These are phyloP conservation scores for Alternaria infectoria DNA, from an alignment of 2,329 filamentous ascomycete genomes.

Conservation along the genomic window DNA sequence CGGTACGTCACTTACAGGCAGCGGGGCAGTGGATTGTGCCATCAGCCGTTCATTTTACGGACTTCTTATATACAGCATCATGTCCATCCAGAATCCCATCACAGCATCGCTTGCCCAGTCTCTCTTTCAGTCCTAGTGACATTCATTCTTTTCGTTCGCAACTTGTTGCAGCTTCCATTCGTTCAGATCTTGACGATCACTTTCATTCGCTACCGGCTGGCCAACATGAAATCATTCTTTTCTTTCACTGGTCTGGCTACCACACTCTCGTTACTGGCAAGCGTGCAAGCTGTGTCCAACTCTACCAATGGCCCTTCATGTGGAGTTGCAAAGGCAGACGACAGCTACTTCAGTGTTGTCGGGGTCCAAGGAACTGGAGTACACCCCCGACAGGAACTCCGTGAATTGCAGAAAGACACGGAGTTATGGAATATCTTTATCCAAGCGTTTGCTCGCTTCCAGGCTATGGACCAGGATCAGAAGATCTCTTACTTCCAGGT, in stretches of 20 bases:
- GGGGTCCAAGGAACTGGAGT: slow-evolving; percentile 41
- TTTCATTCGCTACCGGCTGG: slow-evolving; percentile 37
- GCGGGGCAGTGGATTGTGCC: slow-evolving; percentile 19
- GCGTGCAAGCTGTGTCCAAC: slow-evolving; percentile 22
- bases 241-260: slow-evolving; percentile 21
- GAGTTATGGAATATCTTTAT: slow-evolving; percentile 43
- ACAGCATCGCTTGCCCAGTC: slow-evolving; percentile 12
- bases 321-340: slow-evolving; percentile 22
- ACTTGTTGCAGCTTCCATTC: slow-evolving; percentile 25
- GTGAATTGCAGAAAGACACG: slow-evolving; percentile 39
- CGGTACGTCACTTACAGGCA: slow-evolving; percentile 17
- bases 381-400: slow-evolving; percentile 34
- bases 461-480: slow-evolving; percentile 40
- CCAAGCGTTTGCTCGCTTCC: slow-evolving; percentile 38
- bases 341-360: slow-evolving; percentile 41
- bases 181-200: slow-evolving; percentile 28
- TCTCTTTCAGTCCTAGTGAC: slow-evolving; percentile 33
- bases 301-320: slow-evolving; percentile 31
- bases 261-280: slow-evolving; percentile 25
- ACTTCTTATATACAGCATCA: not conserved
- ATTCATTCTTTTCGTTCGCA: slow-evolving; percentile 28
- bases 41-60: slow-evolving; percentile 15
- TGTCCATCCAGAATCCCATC: not conserved
- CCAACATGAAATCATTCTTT: slow-evolving; percentile 38
- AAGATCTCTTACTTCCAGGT: slow-evolving; percentile 42